Percentiles rank a stretch among this genome's conserved stretches.
Evolutionary conservation across 352 stramenopile species (phyloP).

Genomic region (Achlya hypogyna): DNA sequence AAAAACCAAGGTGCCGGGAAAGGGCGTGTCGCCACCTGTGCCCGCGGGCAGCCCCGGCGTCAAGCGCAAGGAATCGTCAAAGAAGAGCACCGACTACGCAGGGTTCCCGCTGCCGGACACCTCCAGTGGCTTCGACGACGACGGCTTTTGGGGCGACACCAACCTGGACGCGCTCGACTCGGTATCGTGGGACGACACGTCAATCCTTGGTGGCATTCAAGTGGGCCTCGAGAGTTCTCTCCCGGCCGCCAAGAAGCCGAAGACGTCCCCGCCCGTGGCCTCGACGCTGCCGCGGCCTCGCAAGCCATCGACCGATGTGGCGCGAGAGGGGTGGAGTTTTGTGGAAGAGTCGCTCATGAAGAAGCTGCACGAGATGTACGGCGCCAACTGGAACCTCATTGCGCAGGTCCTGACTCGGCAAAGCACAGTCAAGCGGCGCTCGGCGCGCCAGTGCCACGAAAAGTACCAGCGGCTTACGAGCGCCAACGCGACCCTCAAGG

Average conservation of each 20-base stretch:
- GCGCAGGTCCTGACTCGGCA: slow-evolving; percentile 73
- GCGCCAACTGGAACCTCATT: slow-evolving; percentile 81
- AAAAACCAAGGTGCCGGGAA: slow-evolving; percentile 31
- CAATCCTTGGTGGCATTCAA: slow-evolving; percentile 53
- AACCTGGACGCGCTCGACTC: slow-evolving; percentile 80
- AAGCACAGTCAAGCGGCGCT: slow-evolving; percentile 61
- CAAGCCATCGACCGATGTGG: slow-evolving; percentile 55
- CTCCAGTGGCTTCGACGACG: slow-evolving; percentile 60
- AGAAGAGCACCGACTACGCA: slow-evolving; percentile 74
- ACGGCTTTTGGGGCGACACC: slow-evolving; percentile 80
- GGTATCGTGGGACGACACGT: slow-evolving; percentile 69
- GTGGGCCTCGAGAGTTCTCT: slow-evolving; percentile 22
- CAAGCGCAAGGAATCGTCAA: slow-evolving; percentile 43
- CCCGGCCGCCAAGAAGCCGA: slow-evolving; percentile 47
- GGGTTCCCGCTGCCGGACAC: slow-evolving; percentile 61
- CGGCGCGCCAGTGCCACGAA: slow-evolving; percentile 78
- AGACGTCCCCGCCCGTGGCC: slow-evolving; percentile 27
- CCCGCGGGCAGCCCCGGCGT: slow-evolving; percentile 22
- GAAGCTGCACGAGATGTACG: slow-evolving; percentile 80
- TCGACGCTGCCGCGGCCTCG: slow-evolving; percentile 24
- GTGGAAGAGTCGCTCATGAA: slow-evolving; percentile 72
- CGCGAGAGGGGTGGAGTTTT: slow-evolving; percentile 50
- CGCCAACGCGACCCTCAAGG: slow-evolving; percentile 10
- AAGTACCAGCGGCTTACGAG: slow-evolving; percentile 20
- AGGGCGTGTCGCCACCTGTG: neutral